Evolutionary conservation across 805 yeast species (phyloP), one percentile per base, ranked within the genome.

Genomic region (Starmerella vaccinii): DNA sequence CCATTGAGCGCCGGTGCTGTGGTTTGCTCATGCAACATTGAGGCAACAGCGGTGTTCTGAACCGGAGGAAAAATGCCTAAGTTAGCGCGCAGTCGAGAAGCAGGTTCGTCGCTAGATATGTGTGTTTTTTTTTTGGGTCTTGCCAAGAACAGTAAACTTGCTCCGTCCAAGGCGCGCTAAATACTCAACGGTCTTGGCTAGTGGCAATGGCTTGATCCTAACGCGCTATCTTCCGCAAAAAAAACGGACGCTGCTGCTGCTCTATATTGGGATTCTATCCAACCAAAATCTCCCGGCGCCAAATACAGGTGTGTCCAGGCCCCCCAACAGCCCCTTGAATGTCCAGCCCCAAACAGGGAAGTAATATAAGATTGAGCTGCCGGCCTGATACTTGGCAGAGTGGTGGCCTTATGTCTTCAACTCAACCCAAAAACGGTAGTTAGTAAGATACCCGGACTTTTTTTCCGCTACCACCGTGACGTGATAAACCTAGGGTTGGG

Each of bases 371-470:
- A 41, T 41, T 41, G 45, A 27, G 34, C 45, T 21, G 24, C 23
- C 33, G 34, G 24, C 45, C 33, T 41, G 27, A 41, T 41, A 27
- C 24, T 41, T 26, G 45, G 34, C 45, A 41, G 18, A 26, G 33
- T 15, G 29, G n/a, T 7, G 18, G 29, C 42, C 42, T 38, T 41
- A 27, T 18, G 45, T 41, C 34, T 27, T 24, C 24, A 27, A 41
- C 33, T 41, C 45, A 41, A 41, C 33, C 45, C 45, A 26, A 41
- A 41, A 27, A 19, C 19, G 23, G 34, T 27, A 26, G 45, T 41
- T 41, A 41, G 45, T 41, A 16, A 41, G 33, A 27, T 27, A 27
- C 45, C 27, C 45, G 45, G 45, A 19, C 27, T 41, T 41, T 41
- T 37, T 38, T 21, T 26, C 45, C 23, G 45, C 15, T 41, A 27